A percentile compares a stretch with the other conserved stretches of the same genome.
phyloP scores from a whole-genome alignment of 2,329 filamentous ascomycete genomes.

The Alternaria sp. region DNA sequence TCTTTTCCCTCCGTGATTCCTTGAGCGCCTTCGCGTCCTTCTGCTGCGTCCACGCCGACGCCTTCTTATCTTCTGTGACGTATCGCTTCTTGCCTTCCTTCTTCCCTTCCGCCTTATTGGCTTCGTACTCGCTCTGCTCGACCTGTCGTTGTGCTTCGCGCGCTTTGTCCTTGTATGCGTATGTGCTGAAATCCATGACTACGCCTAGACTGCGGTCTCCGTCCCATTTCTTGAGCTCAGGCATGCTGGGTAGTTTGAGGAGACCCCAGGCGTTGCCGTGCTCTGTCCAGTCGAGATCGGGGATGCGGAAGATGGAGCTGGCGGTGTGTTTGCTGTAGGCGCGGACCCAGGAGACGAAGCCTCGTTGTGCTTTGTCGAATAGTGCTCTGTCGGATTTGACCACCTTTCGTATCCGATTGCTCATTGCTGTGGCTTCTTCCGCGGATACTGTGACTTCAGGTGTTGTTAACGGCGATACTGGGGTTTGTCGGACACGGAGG shows the following conservation, averaged over 20 bases:
- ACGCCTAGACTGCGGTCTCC: constrained; percentile 53
- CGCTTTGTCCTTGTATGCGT: constrained; percentile 54
- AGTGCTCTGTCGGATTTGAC: constrained; percentile 68
- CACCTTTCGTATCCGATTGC: constrained; percentile 66
- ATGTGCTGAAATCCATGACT: constrained; percentile 48
- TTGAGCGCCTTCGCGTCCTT: constrained; percentile 42
- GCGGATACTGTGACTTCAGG: constrained; percentile 65
- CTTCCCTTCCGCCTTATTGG: constrained; percentile 25
- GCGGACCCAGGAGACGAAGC: constrained; percentile 91
- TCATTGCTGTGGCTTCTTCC: constrained; percentile 64
- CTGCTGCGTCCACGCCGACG: constrained; percentile 46
- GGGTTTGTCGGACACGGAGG: constrained; percentile 84
- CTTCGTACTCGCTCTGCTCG: constrained; percentile 40
- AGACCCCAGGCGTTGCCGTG: constrained; percentile 85
- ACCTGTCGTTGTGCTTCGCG: constrained; percentile 50
- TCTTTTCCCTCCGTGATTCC: constrained; percentile 44
- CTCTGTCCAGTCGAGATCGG: constrained; percentile 84
- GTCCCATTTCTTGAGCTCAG: constrained; percentile 66
- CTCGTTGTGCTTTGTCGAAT: constrained; percentile 87
- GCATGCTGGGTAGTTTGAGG: constrained; percentile 89
- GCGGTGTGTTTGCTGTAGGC: constrained; percentile 92
- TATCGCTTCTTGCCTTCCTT: constrained; percentile 37
- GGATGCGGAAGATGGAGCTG: constrained; percentile 84
- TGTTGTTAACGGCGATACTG: constrained; percentile 68
- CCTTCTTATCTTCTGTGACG: constrained; percentile 34